Conservation (phyloP, 1,284 basidiomycete genomes). For the Puccinia horiana region DNA sequence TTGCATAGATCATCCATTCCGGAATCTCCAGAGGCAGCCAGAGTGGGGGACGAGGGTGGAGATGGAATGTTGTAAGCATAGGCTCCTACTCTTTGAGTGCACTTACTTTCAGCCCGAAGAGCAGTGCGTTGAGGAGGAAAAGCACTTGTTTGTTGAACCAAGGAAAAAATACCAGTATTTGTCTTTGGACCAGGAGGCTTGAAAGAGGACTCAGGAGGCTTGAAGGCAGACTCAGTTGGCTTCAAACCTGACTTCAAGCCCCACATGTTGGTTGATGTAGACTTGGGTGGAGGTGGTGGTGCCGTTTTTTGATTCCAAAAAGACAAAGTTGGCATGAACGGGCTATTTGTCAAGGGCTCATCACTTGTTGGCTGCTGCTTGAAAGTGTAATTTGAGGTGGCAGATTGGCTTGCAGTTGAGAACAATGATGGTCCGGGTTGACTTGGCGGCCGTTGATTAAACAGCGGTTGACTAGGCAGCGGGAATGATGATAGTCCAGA, state of each 20-base stretch:
- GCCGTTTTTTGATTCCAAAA: neutral
- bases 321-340: neutral
- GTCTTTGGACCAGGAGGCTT: neutral
- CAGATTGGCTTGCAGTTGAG: neutral
- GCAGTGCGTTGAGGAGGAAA: neutral
- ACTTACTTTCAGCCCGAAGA: neutral
- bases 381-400: neutral
- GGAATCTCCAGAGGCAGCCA: neutral
- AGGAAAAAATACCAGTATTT: neutral
- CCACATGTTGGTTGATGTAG: neutral
- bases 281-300: neutral
- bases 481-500: neutral
- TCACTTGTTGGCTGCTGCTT: neutral
- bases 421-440: neutral
- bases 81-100: neutral
- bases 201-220: neutral
- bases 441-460: neutral
- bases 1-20: neutral
- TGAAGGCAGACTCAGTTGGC: neutral
- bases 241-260: neutral
- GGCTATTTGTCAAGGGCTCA: neutral
- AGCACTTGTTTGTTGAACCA: neutral
- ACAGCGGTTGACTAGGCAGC: too few relatives aligned
- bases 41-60: conserved; percentile 19
- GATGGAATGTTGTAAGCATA: neutral